Conservation (phyloP, 148 eudicot genomes). For the Chenopodium album region DNA sequence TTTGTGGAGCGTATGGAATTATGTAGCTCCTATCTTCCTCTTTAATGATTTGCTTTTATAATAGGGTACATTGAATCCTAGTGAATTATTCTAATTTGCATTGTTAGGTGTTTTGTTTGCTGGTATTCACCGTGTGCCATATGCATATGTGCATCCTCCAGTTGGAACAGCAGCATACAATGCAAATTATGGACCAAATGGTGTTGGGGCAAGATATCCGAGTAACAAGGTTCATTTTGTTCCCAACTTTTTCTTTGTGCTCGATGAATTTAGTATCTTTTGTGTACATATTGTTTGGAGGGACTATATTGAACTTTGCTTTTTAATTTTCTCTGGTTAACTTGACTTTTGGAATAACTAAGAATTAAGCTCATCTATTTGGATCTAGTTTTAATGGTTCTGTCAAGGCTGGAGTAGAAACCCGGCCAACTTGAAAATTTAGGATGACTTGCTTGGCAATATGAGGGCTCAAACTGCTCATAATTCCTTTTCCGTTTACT, state of each 20-base stretch:
- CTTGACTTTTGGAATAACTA: not conserved
- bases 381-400: not conserved
- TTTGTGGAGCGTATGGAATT: not conserved
- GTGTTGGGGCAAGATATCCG: slow-evolving; percentile 64
- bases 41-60: slow-evolving; percentile 9
- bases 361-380: not conserved
- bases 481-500: not conserved
- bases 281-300: not conserved
- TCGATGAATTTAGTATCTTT: slow-evolving; percentile 6
- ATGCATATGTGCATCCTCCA: slow-evolving; percentile 47
- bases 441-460: not conserved
- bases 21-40: slow-evolving; percentile 7
- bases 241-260: slow-evolving; percentile 5
- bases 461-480: not conserved
- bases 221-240: slow-evolving; percentile 60
- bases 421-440: not conserved
- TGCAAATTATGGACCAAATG: slow-evolving; percentile 76
- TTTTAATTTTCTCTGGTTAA: not conserved
- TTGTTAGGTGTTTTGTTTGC: slow-evolving; percentile 45
- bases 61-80: slow-evolving; percentile 23
- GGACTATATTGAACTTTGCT: not conserved
- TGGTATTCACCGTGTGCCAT: slow-evolving; percentile 45
- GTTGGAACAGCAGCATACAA: slow-evolving; percentile 54
- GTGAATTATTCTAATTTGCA: slow-evolving; percentile 35
- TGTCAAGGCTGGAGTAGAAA: not conserved